phyloP scores from a whole-genome alignment of 2,329 filamentous ascomycete species.

The Pezicula neosporulosa region DNA sequence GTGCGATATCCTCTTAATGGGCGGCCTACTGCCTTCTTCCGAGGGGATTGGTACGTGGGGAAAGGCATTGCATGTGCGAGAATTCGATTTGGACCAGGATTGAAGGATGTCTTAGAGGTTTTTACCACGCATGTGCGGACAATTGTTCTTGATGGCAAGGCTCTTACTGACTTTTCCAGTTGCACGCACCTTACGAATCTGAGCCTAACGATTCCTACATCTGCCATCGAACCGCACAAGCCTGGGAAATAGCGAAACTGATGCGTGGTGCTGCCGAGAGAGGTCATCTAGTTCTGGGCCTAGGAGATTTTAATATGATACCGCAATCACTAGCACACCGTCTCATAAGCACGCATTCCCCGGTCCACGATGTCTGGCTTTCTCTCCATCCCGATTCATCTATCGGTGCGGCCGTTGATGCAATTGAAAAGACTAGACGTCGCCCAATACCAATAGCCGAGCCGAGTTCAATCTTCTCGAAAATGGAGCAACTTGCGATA shows the following conservation, averaged over 20 bases:
- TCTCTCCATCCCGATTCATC: slow-evolving; percentile 80
- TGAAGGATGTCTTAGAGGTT: slow-evolving; percentile 73
- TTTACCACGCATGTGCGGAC: slow-evolving; percentile 80
- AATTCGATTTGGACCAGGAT: slow-evolving; percentile 65
- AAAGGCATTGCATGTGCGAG: slow-evolving; percentile 87
- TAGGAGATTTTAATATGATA: slow-evolving; percentile 98
- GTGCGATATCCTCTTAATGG: slow-evolving; percentile 86
- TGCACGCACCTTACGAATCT: slow-evolving; percentile 83
- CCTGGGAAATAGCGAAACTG: slow-evolving; percentile 91
- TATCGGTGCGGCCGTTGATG: slow-evolving; percentile 67
- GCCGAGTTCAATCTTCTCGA: slow-evolving; percentile 73
- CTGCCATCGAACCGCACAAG: slow-evolving; percentile 86
- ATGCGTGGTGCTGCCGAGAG: slow-evolving; percentile 77
- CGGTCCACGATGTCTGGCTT: slow-evolving; percentile 81
- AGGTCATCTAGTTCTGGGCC: slow-evolving; percentile 77
- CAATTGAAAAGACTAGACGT: slow-evolving; percentile 62
- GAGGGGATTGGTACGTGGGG: slow-evolving; percentile 94
- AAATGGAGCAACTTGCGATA: slow-evolving; percentile 87
- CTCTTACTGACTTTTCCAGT: slow-evolving; percentile 40
- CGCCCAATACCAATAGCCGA: slow-evolving; percentile 67
- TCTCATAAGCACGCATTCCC: slow-evolving; percentile 74
- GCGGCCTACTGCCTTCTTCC: slow-evolving; percentile 86
- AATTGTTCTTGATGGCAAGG: not conserved
- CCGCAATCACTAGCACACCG: slow-evolving; percentile 80
- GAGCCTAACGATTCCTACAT: slow-evolving; percentile 81